Conservation (phyloP, 352 stramenopile species). For the Globisporangium uncinulatum region DNA sequence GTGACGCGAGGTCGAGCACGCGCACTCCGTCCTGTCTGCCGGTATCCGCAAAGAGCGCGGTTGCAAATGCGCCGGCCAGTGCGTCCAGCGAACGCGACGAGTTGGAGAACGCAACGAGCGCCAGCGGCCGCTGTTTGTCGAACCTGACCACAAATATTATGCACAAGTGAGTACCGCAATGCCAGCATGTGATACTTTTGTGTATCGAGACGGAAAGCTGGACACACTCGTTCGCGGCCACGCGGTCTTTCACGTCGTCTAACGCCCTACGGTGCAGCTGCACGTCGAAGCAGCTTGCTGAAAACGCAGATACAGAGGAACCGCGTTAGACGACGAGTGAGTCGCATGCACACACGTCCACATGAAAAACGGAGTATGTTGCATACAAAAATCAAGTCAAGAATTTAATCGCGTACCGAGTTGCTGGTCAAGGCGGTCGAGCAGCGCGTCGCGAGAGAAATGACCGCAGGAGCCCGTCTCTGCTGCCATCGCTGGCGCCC, state of each 20-base stretch:
- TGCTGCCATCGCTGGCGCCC: conserved; percentile 4
- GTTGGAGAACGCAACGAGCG: conserved; percentile 51
- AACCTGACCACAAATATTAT: conserved; percentile 12
- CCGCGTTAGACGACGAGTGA: not conserved
- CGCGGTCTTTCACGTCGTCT: conserved; percentile 33
- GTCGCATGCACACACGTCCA: too few relatives aligned
- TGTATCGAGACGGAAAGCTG: too few relatives aligned
- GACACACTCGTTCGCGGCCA: conserved; percentile 42
- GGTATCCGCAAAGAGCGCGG: conserved; percentile 5
- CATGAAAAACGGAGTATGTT: too few relatives aligned
- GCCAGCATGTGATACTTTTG: not conserved
- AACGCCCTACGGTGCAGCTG: conserved; percentile 18
- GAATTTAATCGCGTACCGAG: conserved; percentile 15
- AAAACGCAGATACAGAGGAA: not conserved
- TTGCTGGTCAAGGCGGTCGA: conserved; percentile 35
- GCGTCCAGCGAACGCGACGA: conserved; percentile 17
- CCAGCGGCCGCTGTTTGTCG: conserved; percentile 40
- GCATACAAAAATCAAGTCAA: too few relatives aligned
- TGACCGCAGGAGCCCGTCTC: conserved; percentile 25
- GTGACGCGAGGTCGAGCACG: conserved; percentile 20
- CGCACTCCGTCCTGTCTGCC: conserved; percentile 3
- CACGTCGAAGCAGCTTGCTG: conserved; percentile 27
- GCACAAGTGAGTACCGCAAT: not conserved
- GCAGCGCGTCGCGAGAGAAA: conserved; percentile 29
- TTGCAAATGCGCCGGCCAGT: conserved; percentile 6